Conservation (phyloP, 2,329 filamentous ascomycete genomes). For the Diaporthe longicolla region DNA sequence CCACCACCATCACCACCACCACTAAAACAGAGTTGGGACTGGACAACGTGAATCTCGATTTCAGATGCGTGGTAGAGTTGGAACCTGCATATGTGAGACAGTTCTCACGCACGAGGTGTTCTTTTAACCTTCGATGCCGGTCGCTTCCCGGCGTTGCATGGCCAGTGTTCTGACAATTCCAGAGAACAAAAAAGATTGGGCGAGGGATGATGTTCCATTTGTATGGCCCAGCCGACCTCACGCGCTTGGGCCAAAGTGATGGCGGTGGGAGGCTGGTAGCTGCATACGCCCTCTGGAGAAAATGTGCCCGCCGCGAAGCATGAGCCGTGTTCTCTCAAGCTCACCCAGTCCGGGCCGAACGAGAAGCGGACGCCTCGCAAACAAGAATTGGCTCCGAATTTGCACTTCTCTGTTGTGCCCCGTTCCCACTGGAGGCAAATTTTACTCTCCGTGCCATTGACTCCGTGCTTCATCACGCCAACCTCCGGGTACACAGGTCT, state of each 20-base stretch:
- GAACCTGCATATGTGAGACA: conserved; percentile 31
- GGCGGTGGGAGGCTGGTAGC: neutral
- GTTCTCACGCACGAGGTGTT: conserved; percentile 1
- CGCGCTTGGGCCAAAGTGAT: too few species aligned
- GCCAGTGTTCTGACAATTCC: neutral
- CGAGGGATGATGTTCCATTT: neutral
- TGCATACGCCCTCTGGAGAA: neutral
- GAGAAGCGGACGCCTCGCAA: neutral
- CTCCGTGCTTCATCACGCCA: conserved; percentile 20
- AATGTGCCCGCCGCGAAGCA: neutral
- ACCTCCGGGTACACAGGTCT: neutral
- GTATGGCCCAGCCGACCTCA: neutral
- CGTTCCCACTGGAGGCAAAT: neutral
- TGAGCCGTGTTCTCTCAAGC: neutral
- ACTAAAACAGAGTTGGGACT: neutral
- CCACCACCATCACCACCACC: neutral
- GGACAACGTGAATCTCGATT: neutral
- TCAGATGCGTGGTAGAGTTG: neutral
- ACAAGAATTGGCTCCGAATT: neutral
- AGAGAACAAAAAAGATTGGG: neutral
- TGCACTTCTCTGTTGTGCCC: neutral
- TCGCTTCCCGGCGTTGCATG: conserved; percentile 11
- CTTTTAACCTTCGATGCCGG: conserved; percentile 32
- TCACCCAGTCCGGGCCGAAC: neutral
- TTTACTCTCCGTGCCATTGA: neutral